These are phyloP conservation scores for Penicillium sp. DNA, from an alignment of 2,329 filamentous ascomycete species.

Conservation along the genomic window DNA sequence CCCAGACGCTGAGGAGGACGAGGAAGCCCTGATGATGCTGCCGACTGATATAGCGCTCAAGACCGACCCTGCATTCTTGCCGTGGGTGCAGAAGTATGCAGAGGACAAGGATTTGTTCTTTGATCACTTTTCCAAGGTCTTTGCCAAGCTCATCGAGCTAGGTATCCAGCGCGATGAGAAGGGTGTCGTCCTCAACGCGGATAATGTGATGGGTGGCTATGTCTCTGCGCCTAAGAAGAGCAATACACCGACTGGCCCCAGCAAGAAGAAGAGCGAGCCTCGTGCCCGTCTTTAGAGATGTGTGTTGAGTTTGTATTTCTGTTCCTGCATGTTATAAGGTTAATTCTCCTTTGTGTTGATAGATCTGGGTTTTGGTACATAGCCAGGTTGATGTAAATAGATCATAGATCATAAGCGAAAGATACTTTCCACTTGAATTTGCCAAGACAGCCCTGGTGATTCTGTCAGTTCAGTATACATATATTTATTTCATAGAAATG, in stretches of 20 bases:
- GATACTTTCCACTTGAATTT: not conserved
- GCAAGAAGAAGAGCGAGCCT: conserved; percentile 17
- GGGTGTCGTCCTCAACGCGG: conserved; percentile 56
- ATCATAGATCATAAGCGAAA: conserved; percentile 20
- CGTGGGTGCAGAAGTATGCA: conserved; percentile 61
- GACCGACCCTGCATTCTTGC: conserved; percentile 53
- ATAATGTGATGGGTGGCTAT: conserved; percentile 60
- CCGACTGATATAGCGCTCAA: conserved; percentile 63
- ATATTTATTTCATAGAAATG: too few species aligned
- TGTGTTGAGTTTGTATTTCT: not conserved
- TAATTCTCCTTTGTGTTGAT: conserved; percentile 21
- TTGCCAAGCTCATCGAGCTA: conserved; percentile 61
- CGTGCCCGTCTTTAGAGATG: conserved; percentile 30
- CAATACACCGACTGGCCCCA: conserved; percentile 30
- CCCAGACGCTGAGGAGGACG: conserved; percentile 50
- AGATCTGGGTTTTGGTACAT: conserved; percentile 1
- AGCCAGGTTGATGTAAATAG: conserved; percentile 18
- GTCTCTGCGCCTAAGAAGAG: conserved; percentile 59
- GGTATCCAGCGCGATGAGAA: conserved; percentile 57
- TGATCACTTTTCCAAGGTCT: conserved; percentile 58
- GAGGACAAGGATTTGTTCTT: conserved; percentile 63
- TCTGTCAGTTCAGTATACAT: too few species aligned
- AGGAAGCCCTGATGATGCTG: conserved; percentile 64
- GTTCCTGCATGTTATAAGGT: conserved; percentile 4
- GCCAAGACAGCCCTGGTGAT: too few species aligned